Evolutionary conservation across 1,284 basidiomycete species (phyloP).

Genomic region (Ganoderma boninense): DNA sequence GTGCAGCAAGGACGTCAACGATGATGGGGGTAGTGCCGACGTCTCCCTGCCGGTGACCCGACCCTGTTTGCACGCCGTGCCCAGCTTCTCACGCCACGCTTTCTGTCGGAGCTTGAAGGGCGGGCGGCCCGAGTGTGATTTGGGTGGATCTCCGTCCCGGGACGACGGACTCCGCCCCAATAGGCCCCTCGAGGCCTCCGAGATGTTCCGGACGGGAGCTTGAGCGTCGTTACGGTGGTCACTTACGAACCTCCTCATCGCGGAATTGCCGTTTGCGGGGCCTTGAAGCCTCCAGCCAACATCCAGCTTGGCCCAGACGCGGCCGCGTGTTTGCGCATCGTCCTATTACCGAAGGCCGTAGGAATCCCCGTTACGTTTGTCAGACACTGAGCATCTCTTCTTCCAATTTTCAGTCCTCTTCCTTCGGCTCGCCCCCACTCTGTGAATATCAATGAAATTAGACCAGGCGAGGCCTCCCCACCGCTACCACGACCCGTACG

Average conservation of each 20-base stretch:
- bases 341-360: background rate
- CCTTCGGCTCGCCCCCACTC: background rate
- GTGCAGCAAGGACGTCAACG: constrained; percentile 29
- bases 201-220: background rate
- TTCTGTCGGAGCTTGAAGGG: constrained; percentile 1
- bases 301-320: background rate
- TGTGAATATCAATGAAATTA: constrained; percentile 1
- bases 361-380: constrained; percentile 2
- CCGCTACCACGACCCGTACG: background rate
- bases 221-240: background rate
- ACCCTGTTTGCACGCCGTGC: constrained; percentile 2
- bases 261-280: background rate
- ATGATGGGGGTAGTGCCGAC: constrained; percentile 29
- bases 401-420: background rate
- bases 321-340: background rate
- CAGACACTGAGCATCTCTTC: background rate
- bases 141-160: background rate
- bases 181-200: background rate
- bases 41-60: background rate
- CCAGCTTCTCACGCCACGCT: constrained; percentile 3
- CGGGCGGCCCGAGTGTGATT: background rate
- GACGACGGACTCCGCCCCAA: background rate
- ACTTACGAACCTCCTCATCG: background rate
- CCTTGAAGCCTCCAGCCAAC: constrained; percentile 4
- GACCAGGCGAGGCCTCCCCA: background rate